Evolutionary conservation across 768 basidiomycete species (phyloP), one percentile per base, ranked within the genome.

Genomic region (Suillus plorans): DNA sequence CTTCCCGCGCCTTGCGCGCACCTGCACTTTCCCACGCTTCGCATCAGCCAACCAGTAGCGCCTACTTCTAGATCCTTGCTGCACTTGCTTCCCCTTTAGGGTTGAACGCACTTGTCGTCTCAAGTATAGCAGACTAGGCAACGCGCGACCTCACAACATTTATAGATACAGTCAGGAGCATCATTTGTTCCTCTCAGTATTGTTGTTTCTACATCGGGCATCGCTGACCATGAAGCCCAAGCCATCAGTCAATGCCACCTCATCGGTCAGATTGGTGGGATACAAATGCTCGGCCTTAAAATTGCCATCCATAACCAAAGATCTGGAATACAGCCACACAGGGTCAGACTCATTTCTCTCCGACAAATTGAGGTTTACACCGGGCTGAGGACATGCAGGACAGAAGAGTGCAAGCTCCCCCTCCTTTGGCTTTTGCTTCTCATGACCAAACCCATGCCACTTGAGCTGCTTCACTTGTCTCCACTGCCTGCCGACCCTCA

Each of bases 301-400:
- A 50, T 64, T 68, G 4, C 66, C 66, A 62, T 68, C 67, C 6
- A 59, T n/a, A 1, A 58, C 53, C 39, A 65, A 63, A 3, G 25
- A n/a, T 10, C 20, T n/a, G 3, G 45, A 45, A 45, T 10, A n/a
- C 10, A 45, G 5, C 20, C 20, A 45, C n/a, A 20, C 20, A 45
- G 44, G 44, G 4, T 45, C 8, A 10, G 1, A 0, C 3, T 1
- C 8, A 45, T n/a, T 45, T 3, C 4, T 45, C 7, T 45, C 44
- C 9, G 44, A 8, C 44, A 45, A 45, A 45, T 45, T n/a, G 8
- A 45, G 0, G 4, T 45, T 45, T 20, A n/a, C 20, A 6, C 44
- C 8, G 20, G 71, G 71, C 42, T 74, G 73, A 0, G 69, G 75
- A 55, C 75, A 77, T 20, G 72, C 67, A 0, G 70, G 66, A 57